Conservation (phyloP, 306 rosid species). For the Dryas octopetala region DNA sequence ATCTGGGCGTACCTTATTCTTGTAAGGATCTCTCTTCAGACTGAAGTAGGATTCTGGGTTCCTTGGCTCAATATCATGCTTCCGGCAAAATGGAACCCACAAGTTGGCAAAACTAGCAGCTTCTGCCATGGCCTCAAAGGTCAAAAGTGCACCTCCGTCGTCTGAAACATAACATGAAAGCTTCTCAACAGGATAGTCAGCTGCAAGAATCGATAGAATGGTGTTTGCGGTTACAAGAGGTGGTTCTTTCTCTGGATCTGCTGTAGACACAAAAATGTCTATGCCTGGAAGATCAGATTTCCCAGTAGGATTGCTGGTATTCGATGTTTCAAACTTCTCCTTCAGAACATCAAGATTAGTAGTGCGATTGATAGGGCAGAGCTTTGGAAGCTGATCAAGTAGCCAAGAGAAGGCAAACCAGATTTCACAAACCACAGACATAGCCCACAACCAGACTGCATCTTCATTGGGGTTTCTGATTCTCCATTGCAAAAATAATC, state of each 20-base stretch:
- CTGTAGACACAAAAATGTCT: constrained; percentile 77
- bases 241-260: constrained; percentile 83
- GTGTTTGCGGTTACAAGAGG: constrained; percentile 85
- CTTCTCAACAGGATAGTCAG: constrained; percentile 75
- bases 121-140: constrained; percentile 89
- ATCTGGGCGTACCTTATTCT: constrained; percentile 64
- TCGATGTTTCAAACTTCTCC: constrained; percentile 75
- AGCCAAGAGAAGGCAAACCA: constrained; percentile 90
- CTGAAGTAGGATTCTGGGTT: constrained; percentile 75
- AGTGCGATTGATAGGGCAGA: constrained; percentile 66
- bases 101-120: constrained; percentile 81
- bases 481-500: constrained; percentile 62
- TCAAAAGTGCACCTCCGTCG: constrained; percentile 83
- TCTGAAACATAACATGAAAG: constrained; percentile 85
- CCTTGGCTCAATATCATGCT: constrained; percentile 77
- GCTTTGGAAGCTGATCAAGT: constrained; percentile 89
- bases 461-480: constrained; percentile 58
- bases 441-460: constrained; percentile 78
- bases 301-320: constrained; percentile 51
- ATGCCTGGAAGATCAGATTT: constrained; percentile 84
- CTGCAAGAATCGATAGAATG: constrained; percentile 70
- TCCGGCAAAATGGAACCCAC: constrained; percentile 85
- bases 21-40: constrained; percentile 67
- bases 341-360: constrained; percentile 50
- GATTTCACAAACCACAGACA: constrained; percentile 80